phyloP scores from a whole-genome alignment of 2,329 filamentous ascomycete genomes.

The Fusarium sambucinum region DNA sequence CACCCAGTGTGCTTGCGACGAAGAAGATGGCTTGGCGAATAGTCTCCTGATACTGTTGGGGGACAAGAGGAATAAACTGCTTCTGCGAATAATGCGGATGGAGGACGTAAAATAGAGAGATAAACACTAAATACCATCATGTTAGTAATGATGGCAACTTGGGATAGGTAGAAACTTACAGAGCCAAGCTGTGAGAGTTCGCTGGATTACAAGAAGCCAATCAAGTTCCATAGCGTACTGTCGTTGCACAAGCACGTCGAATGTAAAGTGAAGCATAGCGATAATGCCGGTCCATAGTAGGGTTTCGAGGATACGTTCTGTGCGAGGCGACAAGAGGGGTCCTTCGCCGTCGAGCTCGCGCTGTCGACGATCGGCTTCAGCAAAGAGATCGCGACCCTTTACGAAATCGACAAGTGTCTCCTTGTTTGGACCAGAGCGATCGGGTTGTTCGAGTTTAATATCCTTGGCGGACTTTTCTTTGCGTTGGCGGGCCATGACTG shows the following conservation, averaged over 20 bases:
- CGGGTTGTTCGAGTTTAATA: conserved; percentile 76
- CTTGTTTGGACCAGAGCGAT: conserved; percentile 70
- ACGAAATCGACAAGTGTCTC: conserved; percentile 82
- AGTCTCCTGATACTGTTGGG: conserved; percentile 59
- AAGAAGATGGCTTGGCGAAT: conserved; percentile 74
- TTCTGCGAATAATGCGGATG: conserved; percentile 66
- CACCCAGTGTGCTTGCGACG: conserved; percentile 67
- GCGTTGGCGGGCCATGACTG: conserved; percentile 62
- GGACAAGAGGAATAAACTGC: conserved; percentile 63
- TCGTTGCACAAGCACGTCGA: conserved; percentile 82
- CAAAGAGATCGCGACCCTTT: conserved; percentile 70
- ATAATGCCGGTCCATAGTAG: conserved; percentile 72
- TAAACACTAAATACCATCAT: conserved; percentile 59
- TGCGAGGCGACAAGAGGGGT: conserved; percentile 57
- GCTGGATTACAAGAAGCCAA: conserved; percentile 66
- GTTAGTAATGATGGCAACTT: conserved; percentile 8
- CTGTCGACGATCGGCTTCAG: conserved; percentile 58
- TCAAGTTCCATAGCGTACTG: conserved; percentile 78
- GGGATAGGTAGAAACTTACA: conserved; percentile 55
- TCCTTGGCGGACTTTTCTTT: conserved; percentile 61
- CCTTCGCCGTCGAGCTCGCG: conserved; percentile 52
- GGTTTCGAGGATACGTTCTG: conserved; percentile 67
- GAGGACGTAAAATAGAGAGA: conserved; percentile 67
- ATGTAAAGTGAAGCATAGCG: conserved; percentile 79
- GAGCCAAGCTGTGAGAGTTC: conserved; percentile 65